phyloP scores from a whole-genome alignment of 148 eudicot species.

The Rhododendron vialii region DNA sequence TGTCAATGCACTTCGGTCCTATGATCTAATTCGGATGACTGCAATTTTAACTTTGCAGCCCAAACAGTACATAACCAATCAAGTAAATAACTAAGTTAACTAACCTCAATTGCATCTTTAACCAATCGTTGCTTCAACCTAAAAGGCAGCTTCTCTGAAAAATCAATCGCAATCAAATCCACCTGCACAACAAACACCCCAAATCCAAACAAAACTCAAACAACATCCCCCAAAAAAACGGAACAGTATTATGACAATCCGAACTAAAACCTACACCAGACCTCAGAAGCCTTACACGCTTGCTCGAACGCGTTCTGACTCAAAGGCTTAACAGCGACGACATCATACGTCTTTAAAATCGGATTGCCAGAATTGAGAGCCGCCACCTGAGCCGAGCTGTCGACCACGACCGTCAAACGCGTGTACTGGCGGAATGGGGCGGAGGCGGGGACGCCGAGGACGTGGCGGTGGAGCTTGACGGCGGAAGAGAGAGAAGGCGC shows the following conservation, averaged over 20 bases:
- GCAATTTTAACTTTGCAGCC: neutral
- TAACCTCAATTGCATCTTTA: conserved; percentile 77
- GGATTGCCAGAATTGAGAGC: conserved; percentile 77
- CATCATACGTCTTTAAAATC: conserved; percentile 69
- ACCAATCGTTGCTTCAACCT: conserved; percentile 73
- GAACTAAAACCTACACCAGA: neutral
- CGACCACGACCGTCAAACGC: conserved; percentile 63
- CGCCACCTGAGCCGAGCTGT: conserved; percentile 43
- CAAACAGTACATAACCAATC: neutral
- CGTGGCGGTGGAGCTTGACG: conserved; percentile 50
- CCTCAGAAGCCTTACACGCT: conserved; percentile 68
- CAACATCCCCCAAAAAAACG: neutral
- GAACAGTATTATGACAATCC: neutral
- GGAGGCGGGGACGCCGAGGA: conserved; percentile 33
- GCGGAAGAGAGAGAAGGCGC: conserved; percentile 45
- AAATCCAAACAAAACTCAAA: neutral
- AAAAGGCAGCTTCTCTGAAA: conserved; percentile 70
- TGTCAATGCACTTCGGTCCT: neutral
- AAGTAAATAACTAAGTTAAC: neutral
- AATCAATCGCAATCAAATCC: conserved; percentile 85
- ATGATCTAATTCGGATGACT: neutral
- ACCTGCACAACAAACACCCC: conserved; percentile 33
- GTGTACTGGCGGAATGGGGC: conserved; percentile 73
- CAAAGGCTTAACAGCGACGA: conserved; percentile 71
- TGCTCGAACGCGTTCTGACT: conserved; percentile 72